Base-by-base conservation (phyloP, 208 protist species). In the Crithidia bombi region DNA sequence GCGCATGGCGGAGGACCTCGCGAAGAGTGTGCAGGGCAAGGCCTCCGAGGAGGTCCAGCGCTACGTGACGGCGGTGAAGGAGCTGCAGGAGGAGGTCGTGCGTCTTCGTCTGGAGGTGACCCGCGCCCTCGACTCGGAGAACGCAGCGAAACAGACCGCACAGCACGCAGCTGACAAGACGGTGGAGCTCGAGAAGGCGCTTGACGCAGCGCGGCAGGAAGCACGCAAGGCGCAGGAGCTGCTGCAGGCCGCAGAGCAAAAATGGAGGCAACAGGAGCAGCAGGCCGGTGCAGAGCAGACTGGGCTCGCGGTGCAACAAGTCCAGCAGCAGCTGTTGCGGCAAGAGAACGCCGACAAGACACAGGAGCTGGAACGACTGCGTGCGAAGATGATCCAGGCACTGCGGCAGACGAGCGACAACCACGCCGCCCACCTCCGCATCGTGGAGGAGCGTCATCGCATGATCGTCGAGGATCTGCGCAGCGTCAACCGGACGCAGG, bases 401-500 rank as follows among this genome's bases (percentile, higher is more conserved):
- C 81, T 95, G 44, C 79, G 85, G 6, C 83, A 89, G 73, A 65
- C 86, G 10, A 70, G 78, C 25, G 85, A 91, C 55, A 95, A 91
- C 59, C 90, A 95, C 71, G 78, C 79, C n/a, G 72, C 83, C 3
- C 90, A 95, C 69, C 75, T 95, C 12, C 82, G 83, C 47, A 57
- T 91, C 28, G 85, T 95, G 21, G 87, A 92, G 75, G 90, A 95
- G 75, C 83, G 84, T 15, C 90, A 95, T 43, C 70, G 73, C n/a
- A 72, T 81, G 43, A 72, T 74, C 11, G 56, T 95, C 14, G 90
- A 92, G 58, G 78, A 80, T 58, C 66, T 93, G 38, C 84, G 86
- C 19, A 74, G 44, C 33, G 69, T 78, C 32, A 65, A 81, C 41
- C 79, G 73, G 35, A 86, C 87, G 25, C 86, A 89, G 65, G 90